These are phyloP conservation scores for Solanum corneliomulleri DNA, from an alignment of 257 asterid species.

Conservation along the genomic window DNA sequence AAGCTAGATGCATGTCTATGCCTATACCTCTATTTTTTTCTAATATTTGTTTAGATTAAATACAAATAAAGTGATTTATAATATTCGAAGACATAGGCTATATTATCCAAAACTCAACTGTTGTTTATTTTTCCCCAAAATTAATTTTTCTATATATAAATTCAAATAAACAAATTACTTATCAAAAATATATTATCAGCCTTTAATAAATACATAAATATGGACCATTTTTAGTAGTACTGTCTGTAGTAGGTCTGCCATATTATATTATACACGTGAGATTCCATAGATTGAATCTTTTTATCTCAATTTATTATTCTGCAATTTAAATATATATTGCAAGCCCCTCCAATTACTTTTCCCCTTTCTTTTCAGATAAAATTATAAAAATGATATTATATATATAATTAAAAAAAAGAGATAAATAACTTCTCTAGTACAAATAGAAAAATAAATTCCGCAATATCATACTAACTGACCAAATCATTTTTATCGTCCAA, in stretches of 20 bases:
- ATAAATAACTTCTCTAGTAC: not conserved
- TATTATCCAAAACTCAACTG: not conserved
- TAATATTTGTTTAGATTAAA: too few relatives aligned
- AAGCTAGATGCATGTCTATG: not conserved
- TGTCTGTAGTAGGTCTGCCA: not conserved
- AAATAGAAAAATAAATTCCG: not conserved
- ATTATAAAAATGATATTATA: not conserved
- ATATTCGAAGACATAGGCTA: not conserved
- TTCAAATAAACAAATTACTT: not conserved
- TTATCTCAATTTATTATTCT: not conserved
- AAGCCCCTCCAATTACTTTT: not conserved
- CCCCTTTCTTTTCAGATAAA: not conserved
- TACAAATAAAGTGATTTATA: not conserved
- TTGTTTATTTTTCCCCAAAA: not conserved
- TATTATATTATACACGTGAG: not conserved
- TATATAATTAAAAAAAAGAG: not conserved
- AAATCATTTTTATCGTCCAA: not conserved
- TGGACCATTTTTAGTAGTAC: not conserved
- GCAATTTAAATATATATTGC: not conserved
- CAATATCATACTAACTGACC: not conserved
- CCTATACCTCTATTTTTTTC: fast-evolving
- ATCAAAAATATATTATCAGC: not conserved
- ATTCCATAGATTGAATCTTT: not conserved
- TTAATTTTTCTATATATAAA: not conserved
- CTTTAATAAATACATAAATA: not conserved